phyloP scores from a whole-genome alignment of 1,284 basidiomycete species.

The Microbotryum saponariae region DNA sequence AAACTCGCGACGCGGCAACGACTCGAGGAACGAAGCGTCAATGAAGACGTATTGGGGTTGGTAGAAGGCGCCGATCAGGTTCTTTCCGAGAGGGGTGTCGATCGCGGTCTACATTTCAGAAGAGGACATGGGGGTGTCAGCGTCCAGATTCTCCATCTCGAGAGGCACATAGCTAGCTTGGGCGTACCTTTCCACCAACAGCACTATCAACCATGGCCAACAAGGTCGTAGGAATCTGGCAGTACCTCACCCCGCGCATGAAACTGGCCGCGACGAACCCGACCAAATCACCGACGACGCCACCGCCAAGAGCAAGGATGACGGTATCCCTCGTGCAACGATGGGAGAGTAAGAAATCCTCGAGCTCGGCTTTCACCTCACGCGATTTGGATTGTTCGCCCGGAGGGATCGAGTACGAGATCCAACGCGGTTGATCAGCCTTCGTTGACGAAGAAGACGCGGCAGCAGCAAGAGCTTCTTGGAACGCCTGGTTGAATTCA shows the following conservation, averaged over 20 bases:
- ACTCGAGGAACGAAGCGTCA: slow-evolving; percentile 90
- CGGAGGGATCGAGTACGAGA: slow-evolving; percentile 73
- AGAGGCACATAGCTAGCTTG: no score
- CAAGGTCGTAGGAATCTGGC: slow-evolving; percentile 93
- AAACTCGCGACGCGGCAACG: slow-evolving; percentile 85
- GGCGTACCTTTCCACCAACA: slow-evolving; percentile 72
- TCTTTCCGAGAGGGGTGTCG: slow-evolving; percentile 94
- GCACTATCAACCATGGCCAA: slow-evolving; percentile 98
- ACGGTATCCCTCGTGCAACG: slow-evolving; percentile 90
- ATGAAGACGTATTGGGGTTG: slow-evolving; percentile 97
- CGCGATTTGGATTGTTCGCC: slow-evolving; percentile 90
- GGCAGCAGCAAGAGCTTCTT: slow-evolving; percentile 43
- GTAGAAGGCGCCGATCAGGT: slow-evolving; percentile 97
- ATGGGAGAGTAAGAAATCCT: slow-evolving; percentile 84
- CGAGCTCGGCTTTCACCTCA: slow-evolving; percentile 83
- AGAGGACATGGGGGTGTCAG: background rate
- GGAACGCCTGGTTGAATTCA: slow-evolving; percentile 61
- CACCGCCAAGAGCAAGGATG: slow-evolving; percentile 86
- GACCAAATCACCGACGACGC: slow-evolving; percentile 88
- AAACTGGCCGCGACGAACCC: slow-evolving; percentile 98
- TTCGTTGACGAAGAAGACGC: slow-evolving; percentile 33
- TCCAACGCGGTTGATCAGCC: slow-evolving; percentile 55
- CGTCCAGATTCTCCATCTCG: background rate
- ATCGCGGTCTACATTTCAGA: slow-evolving; percentile 63
- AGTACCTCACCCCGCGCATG: slow-evolving; percentile 83